A percentile compares a stretch with the other conserved stretches of the same genome.
Conservation (phyloP, 495 filamentous ascomycete species). For the Talaromyces liani region DNA sequence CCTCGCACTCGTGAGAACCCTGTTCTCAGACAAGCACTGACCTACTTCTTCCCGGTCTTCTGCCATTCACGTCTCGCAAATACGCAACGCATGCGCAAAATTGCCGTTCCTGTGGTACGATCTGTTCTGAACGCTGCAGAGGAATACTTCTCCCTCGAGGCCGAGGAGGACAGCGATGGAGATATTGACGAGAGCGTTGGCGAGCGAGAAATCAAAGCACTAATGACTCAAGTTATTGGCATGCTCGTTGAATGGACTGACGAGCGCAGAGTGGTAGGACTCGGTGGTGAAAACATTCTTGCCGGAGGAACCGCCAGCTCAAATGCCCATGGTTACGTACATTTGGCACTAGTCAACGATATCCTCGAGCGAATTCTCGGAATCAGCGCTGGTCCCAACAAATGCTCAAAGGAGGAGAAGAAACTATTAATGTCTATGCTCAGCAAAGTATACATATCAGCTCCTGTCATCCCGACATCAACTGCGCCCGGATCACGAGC, state of each 20-base stretch:
- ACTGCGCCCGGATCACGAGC: slow-evolving; percentile 20
- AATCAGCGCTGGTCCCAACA: slow-evolving; percentile 27
- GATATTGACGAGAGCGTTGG: slow-evolving; percentile 62
- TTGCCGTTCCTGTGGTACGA: slow-evolving; percentile 64
- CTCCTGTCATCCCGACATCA: slow-evolving; percentile 47
- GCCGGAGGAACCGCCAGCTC: slow-evolving; percentile 48
- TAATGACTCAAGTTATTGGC: slow-evolving; percentile 62
- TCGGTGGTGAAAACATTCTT: slow-evolving; percentile 47
- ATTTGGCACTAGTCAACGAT: slow-evolving; percentile 27
- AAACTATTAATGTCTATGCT: slow-evolving; percentile 73
- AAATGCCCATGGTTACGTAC: slow-evolving; percentile 47
- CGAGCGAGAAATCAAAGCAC: slow-evolving; percentile 75
- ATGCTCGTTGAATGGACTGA: slow-evolving; percentile 96
- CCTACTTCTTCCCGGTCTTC: slow-evolving; percentile 95
- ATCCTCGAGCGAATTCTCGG: slow-evolving; percentile 28
- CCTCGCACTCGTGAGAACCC: slow-evolving; percentile 78
- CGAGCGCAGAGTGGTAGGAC: slow-evolving; percentile 73
- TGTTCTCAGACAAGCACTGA: slow-evolving; percentile 78
- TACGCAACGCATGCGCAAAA: slow-evolving; percentile 64
- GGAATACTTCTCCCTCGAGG: slow-evolving; percentile 43
- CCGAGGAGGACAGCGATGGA: slow-evolving; percentile 44
- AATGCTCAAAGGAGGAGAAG: slow-evolving; percentile 65
- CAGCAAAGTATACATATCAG: slow-evolving; percentile 73
- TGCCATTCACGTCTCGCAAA: slow-evolving; percentile 76
- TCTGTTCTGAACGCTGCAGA: slow-evolving; percentile 46